Evolutionary conservation across 768 basidiomycete genomes (phyloP).

Genomic region (Strobilomyces dryophilus): DNA sequence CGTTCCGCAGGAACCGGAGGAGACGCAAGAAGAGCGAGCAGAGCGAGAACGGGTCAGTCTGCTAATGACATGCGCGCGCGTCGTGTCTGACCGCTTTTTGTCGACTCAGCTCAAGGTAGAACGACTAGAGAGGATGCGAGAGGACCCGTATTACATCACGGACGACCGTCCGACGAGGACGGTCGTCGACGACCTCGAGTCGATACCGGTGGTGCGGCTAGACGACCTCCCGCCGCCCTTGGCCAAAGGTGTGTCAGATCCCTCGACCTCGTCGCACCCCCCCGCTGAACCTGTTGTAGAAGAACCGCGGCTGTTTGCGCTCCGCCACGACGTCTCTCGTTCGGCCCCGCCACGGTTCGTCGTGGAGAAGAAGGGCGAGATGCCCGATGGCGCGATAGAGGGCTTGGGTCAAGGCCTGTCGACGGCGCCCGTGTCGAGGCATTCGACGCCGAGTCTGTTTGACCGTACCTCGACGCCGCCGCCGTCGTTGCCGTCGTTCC

Average conservation of each 20-base stretch:
- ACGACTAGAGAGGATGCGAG: conserved; percentile 67
- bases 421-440: conserved; percentile 26
- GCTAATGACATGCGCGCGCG: neutral
- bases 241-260: conserved; percentile 28
- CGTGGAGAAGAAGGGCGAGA: conserved; percentile 79
- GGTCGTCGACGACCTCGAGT: conserved; percentile 65
- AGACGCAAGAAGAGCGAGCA: conserved; percentile 55
- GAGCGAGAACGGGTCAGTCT: conserved; percentile 61
- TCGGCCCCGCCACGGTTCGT: conserved; percentile 47
- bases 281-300: conserved; percentile 28
- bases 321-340: conserved; percentile 38
- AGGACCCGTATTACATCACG: conserved; percentile 90
- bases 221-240: conserved; percentile 62
- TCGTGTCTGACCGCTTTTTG: conserved; percentile 4
- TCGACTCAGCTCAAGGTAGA: conserved; percentile 68
- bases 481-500: conserved; percentile 39
- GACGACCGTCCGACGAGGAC: conserved; percentile 48
- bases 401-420: conserved; percentile 8
- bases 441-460: conserved; percentile 23
- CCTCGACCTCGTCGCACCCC: neutral
- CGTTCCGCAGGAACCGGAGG: conserved; percentile 39
- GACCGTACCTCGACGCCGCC: conserved; percentile 34
- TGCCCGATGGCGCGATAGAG: conserved; percentile 59
- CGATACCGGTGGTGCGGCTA: conserved; percentile 85
- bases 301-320: conserved; percentile 41